Conservation (phyloP, 371 early-diverging fungal species). For the Aphelidium insulamus region DNA sequence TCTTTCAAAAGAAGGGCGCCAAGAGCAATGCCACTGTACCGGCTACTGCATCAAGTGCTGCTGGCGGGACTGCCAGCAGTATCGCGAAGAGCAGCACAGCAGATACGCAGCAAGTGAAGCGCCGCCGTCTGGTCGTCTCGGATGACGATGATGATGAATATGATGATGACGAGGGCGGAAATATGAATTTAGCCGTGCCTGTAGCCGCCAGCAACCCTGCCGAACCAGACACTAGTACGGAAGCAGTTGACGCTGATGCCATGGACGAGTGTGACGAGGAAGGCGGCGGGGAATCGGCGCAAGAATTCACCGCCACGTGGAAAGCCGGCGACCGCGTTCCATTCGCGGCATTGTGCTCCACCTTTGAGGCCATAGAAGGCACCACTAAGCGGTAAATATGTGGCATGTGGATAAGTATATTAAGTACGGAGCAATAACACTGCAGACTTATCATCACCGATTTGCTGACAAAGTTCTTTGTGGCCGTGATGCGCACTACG, state of each 20-base stretch:
- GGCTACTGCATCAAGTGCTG: no score
- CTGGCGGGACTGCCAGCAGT: no score
- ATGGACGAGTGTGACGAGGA: neutral
- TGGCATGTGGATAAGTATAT: neutral
- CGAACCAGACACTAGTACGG: neutral
- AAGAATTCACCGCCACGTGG: neutral
- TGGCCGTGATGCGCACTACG: slow-evolving; percentile 36
- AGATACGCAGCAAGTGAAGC: neutral
- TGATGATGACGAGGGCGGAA: no score
- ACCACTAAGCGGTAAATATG: slow-evolving; percentile 38
- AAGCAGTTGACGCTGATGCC: neutral
- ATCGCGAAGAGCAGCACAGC: no score
- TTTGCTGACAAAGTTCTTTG: slow-evolving; percentile 48
- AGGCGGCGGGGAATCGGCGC: slow-evolving; percentile 1
- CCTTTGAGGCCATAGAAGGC: slow-evolving; percentile 61
- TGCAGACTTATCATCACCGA: slow-evolving; percentile 33
- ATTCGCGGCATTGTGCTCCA: slow-evolving; percentile 60
- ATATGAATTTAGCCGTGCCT: no score
- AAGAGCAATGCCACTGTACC: no score
- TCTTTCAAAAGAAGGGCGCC: no score
- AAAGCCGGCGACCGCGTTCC: slow-evolving; percentile 19
- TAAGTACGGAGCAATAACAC: neutral
- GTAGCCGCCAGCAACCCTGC: no score
- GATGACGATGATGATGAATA: no score
- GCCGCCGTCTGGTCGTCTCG: slow-evolving; percentile 6